Base-by-base conservation (phyloP, 2,329 filamentous ascomycete species). In the Plectosphaerella sp. region DNA sequence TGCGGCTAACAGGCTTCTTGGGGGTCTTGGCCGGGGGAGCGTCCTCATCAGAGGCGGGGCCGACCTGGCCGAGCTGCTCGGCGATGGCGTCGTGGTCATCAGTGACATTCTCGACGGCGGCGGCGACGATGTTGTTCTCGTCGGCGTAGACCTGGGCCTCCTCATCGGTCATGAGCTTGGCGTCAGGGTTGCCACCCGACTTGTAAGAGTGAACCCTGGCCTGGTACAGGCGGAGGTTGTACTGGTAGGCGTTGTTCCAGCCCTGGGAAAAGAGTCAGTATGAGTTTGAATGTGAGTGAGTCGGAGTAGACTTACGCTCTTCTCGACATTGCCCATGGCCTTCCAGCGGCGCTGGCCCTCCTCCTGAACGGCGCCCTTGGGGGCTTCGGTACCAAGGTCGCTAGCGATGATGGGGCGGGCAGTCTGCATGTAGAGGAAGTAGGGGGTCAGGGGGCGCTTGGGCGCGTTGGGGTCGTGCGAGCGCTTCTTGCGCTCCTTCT, bases 351-450 rank as follows among this genome's bases (percentile, higher is more conserved):
- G 84, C 64, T 91, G 92, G 41, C 91, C 90, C 71, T 96, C 91
- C 54, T 89, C 84, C 66, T 91, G 88, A 47, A 97, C 89, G 53
- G 92, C 90, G 64, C 91, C 91, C 67, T 93, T 92, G 68, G 88
- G 87, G 8, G 86, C 84, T 54, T 84, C 79, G n/a, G 82, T 67
- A 20, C 88, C 89, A 11, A 96, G 80, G 61, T 95, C 91, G 35
- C 77, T 79, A 52, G 89, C 87, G 61, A 97, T 94, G 66, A 89
- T 87, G 49, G 86, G 82, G 48, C 94, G 88, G 58, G 91, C 91
- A 58, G 88, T 87, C 69, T 95, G 88, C 79, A 96, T 91, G 76
- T 91, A 97, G 55, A 97, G 77, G 77, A 97, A 96, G 77, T 95
- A 97, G 3, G 93, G 91, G 6, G 93, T 97, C 65, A 97, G 72